Evolutionary conservation across 805 yeast species (phyloP), one percentile per base, ranked within the genome.

Genomic region (Candida awuae): DNA sequence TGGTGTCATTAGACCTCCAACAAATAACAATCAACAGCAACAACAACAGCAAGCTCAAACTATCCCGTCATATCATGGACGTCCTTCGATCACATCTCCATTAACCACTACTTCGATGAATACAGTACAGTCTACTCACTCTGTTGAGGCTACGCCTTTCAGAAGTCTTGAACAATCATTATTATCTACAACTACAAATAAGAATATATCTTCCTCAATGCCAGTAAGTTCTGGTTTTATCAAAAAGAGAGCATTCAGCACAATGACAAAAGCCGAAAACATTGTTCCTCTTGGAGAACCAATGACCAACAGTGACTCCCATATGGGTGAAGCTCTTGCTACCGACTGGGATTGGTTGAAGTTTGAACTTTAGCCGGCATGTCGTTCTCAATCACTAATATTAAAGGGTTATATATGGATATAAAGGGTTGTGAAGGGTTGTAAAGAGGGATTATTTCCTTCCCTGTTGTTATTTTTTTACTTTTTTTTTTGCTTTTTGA

Each of bases 1-100:
- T 56, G 95, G 96, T 29, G 63, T 55, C 14, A 56, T 57, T 13
- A 50, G 64, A 39, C 62, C 63, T 18, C 51, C 45, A 13, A 21
- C 40, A 15, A 22, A n/a, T 16, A 38, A 33, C 23, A 25, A 23
- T 13, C 31, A 22, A 12, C n/a, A 14, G 2, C 21, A 26, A 15
- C 12, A 23, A 22, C 17, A 36, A 10, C 18, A 37, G 20, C 5
- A 23, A 8, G 23, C 8, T 3, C 27, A 38, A 26, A 34, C 32
- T 19, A 23, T n/a, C n/a, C n/a, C n/a, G n/a, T n/a, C n/a, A n/a
- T n/a, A n/a, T n/a, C n/a, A n/a, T n/a, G n/a, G n/a, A n/a, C n/a
- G n/a, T n/a, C n/a, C n/a, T n/a, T n/a, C n/a, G n/a, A n/a, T n/a
- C n/a, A n/a, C n/a, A n/a, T n/a, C n/a, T n/a, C n/a, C n/a, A n/a